Conservation (phyloP, 73 alveolate genomes). For the Paramecium tetraurelia region DNA sequence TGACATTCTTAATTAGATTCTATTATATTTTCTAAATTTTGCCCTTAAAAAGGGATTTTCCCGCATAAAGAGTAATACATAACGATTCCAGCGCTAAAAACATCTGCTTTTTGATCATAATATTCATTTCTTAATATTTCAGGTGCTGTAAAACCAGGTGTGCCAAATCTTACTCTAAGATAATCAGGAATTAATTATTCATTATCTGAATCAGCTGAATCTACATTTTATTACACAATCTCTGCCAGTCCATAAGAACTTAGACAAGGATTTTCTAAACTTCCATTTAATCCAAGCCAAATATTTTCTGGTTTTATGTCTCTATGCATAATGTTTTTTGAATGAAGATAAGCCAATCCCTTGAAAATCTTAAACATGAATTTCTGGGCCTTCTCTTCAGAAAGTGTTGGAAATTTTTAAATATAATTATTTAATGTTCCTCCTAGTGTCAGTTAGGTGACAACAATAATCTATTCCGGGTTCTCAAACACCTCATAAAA, state of each 20-base stretch:
- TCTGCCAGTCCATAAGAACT: not conserved
- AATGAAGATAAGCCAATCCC: not conserved
- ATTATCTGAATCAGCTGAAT: not conserved
- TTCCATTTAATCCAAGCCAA: not conserved
- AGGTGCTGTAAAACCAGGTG: conserved; percentile 31
- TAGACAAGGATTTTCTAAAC: not conserved
- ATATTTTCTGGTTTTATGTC: not conserved
- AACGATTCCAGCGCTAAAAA: not conserved
- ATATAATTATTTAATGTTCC: not conserved
- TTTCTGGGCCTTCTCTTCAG: not conserved
- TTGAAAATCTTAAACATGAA: not conserved
- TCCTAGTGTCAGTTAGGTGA: not conserved
- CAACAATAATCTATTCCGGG: not conserved
- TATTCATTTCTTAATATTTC: not conserved
- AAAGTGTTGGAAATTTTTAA: not conserved
- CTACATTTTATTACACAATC: not conserved
- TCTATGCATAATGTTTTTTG: not conserved
- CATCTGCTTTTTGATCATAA: conserved; percentile 13
- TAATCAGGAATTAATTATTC: not conserved
- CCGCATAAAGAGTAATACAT: not conserved
- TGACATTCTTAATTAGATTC: not conserved
- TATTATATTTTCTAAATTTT: not conserved
- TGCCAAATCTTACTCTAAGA: not conserved
- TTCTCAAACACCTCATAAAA: not conserved
- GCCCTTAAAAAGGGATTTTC: not conserved